Percentiles rank a stretch among this genome's conserved stretches.
These are phyloP conservation scores for Pseudonectria foliicola DNA, from an alignment of 2,329 filamentous ascomycete genomes.

Conservation along the genomic window DNA sequence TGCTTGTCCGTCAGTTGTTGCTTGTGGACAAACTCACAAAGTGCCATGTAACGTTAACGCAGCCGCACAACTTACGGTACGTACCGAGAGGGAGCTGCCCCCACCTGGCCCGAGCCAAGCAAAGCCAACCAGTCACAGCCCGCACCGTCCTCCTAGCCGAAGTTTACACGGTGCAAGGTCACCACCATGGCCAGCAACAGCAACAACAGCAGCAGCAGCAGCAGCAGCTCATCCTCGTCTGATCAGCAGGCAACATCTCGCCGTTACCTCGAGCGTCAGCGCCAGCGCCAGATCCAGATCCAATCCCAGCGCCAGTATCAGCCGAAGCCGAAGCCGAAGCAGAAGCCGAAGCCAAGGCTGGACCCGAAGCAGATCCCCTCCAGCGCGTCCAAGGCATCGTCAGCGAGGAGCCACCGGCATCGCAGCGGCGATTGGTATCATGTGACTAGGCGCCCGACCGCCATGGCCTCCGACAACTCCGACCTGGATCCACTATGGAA, in stretches of 20 bases:
- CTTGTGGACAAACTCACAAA: background rate
- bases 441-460: constrained; percentile 22
- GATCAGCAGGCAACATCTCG: constrained; percentile 16
- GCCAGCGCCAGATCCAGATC: too few relatives aligned
- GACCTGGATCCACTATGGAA: constrained; percentile 61
- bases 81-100: too few relatives aligned
- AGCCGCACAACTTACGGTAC: too few relatives aligned
- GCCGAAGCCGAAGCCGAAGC: too few relatives aligned
- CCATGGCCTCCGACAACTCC: constrained; percentile 29
- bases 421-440: constrained; percentile 13
- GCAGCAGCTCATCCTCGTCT: constrained; percentile 16
- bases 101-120: background rate
- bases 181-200: constrained; percentile 7
- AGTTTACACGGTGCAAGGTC: constrained; percentile 16
- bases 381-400: constrained; percentile 12
- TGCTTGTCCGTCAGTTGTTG: background rate
- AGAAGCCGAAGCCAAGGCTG: too few relatives aligned
- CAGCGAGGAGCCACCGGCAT: constrained; percentile 8
- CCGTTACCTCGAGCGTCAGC: constrained; percentile 27
- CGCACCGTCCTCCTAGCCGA: constrained; percentile 10
- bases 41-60: constrained; percentile 24
- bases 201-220: constrained; percentile 16
- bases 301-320: too few relatives aligned
- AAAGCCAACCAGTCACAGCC: constrained; percentile 13
- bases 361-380: too few relatives aligned